Conservation (phyloP, 2,329 filamentous ascomycete genomes). For the Alternaria burnsii region DNA sequence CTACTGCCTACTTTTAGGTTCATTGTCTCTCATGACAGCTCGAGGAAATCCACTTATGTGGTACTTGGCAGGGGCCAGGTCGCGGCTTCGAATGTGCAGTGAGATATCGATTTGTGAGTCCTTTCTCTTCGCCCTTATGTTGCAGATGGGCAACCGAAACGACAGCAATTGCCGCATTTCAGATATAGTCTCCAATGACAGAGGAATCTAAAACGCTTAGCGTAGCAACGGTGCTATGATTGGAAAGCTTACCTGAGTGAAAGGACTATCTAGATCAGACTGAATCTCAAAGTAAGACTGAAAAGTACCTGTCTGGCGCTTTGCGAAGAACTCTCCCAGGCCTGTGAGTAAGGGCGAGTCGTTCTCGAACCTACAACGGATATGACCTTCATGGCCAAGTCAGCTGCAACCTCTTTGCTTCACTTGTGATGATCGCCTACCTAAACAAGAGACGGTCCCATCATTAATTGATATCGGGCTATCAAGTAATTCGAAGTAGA, state of each 20-base stretch:
- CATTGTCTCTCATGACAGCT: conserved; percentile 1
- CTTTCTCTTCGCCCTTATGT: background rate
- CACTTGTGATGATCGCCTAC: background rate
- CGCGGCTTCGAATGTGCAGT: conserved; percentile 1
- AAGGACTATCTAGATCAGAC: background rate
- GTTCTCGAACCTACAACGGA: conserved; percentile 22
- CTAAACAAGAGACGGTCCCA: background rate
- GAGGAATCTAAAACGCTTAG: background rate
- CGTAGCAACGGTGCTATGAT: background rate
- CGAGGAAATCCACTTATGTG: conserved; percentile 12
- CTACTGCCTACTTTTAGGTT: background rate
- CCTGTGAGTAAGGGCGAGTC: background rate
- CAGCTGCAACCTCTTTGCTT: background rate
- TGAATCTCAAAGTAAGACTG: background rate
- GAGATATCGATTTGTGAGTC: background rate
- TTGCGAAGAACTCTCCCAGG: conserved; percentile 1
- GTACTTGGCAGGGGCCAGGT: background rate
- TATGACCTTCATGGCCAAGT: conserved; percentile 9
- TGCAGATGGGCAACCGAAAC: background rate
- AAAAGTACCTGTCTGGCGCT: background rate
- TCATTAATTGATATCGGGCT: background rate
- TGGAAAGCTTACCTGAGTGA: background rate
- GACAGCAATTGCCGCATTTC: background rate
- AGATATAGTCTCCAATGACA: background rate
- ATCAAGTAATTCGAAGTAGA: conserved; percentile 26